Conservation (phyloP, 2,329 filamentous ascomycete genomes). For the Coniochaeta hoffmannii region DNA sequence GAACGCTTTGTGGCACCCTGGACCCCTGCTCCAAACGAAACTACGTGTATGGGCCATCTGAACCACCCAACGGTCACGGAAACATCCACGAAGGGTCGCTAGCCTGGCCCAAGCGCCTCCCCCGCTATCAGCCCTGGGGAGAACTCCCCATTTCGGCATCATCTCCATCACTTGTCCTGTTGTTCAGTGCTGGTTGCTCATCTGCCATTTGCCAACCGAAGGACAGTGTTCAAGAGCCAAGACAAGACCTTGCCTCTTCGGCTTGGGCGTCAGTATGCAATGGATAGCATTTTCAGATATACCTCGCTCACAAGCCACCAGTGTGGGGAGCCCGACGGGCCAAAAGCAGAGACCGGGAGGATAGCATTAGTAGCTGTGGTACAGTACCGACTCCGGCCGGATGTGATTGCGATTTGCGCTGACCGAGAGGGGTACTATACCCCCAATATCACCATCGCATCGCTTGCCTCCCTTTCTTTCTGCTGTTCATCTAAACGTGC, state of each 20-base stretch:
- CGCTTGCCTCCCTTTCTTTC: neutral
- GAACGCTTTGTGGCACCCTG: neutral
- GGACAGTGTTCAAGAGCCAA: neutral
- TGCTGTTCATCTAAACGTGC: neutral
- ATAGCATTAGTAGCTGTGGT: neutral
- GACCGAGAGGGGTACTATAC: neutral
- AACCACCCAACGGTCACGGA: neutral
- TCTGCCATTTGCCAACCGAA: slow-evolving; percentile 1
- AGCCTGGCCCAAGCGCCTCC: neutral
- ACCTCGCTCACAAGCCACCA: neutral
- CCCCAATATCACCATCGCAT: neutral
- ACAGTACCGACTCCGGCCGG: neutral
- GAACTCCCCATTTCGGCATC: neutral
- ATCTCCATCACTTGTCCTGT: neutral
- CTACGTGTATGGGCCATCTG: neutral
- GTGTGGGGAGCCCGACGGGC: neutral
- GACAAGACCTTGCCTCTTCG: neutral
- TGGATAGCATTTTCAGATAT: neutral
- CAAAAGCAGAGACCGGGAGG: neutral
- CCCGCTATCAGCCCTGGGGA: neutral
- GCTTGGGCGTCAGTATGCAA: neutral
- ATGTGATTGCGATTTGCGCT: neutral
- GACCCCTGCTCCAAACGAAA: neutral
- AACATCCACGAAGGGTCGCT: neutral
- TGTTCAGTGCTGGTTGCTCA: neutral